A percentile compares a stretch with the other conserved stretches of the same genome.
These are phyloP conservation scores for Saxophila tyrrhenica DNA, from an alignment of 495 filamentous ascomycete genomes.

Conservation along the genomic window DNA sequence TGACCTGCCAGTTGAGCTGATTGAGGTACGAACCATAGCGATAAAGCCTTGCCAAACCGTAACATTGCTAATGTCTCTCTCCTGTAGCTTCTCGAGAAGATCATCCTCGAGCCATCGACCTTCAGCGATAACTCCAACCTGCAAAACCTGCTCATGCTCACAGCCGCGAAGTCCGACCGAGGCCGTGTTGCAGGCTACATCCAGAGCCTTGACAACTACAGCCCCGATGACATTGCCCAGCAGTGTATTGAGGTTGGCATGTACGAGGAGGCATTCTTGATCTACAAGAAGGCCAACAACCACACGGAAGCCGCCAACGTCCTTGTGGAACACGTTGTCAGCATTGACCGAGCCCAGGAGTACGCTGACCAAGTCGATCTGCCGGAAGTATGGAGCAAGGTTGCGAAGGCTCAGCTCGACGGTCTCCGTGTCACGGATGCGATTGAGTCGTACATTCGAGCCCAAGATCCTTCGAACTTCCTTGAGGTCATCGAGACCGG, in stretches of 20 bases:
- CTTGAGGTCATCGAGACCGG: conserved; percentile 92
- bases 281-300: conserved; percentile 94
- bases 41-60: no score
- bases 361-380: conserved; percentile 94
- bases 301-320: conserved; percentile 80
- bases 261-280: conserved; percentile 95
- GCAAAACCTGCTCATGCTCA: conserved; percentile 94
- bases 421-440: conserved; percentile 87
- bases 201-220: conserved; percentile 77
- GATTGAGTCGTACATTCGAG: conserved; percentile 95
- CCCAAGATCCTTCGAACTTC: conserved; percentile 86
- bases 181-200: conserved; percentile 94
- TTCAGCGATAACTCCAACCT: conserved; percentile 96
- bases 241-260: conserved; percentile 92
- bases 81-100: conserved; percentile 98
- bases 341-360: conserved; percentile 93
- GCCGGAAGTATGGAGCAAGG: conserved; percentile 97
- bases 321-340: conserved; percentile 92
- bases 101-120: conserved; percentile 90
- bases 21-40: no score
- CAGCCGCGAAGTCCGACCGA: conserved; percentile 94
- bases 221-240: conserved; percentile 79
- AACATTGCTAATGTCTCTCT: no score
- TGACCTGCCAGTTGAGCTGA: conserved; percentile 87
- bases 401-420: conserved; percentile 96